These are phyloP conservation scores for Xylariaceae sp. DNA, from an alignment of 2,329 filamentous ascomycete genomes.

Conservation along the genomic window DNA sequence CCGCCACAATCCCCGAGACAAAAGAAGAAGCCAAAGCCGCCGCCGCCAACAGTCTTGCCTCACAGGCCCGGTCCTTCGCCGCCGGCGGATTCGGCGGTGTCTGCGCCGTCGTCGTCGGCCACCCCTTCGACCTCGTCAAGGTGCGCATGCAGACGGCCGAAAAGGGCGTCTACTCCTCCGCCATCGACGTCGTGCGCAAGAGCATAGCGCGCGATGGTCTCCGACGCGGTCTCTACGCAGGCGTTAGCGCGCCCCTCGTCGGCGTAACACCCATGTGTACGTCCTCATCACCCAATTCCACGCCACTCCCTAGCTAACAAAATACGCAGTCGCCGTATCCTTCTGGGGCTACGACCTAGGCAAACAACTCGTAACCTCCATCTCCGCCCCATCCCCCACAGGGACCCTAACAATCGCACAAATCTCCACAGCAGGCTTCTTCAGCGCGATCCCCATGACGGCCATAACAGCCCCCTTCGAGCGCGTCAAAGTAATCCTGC, in stretches of 20 bases:
- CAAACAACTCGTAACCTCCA: constrained; percentile 73
- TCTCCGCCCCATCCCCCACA: constrained; percentile 60
- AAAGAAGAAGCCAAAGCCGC: constrained; percentile 40
- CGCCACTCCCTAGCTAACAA: no score
- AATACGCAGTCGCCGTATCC: constrained; percentile 53
- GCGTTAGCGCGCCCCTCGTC: constrained; percentile 87
- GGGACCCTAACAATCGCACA: constrained; percentile 77
- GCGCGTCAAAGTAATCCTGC: constrained; percentile 96
- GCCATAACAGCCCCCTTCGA: constrained; percentile 98
- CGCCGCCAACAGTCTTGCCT: constrained; percentile 35
- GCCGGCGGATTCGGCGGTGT: constrained; percentile 91
- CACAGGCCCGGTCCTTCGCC: constrained; percentile 70
- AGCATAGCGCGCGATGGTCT: constrained; percentile 84
- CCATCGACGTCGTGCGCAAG: constrained; percentile 86
- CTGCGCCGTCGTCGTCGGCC: constrained; percentile 88
- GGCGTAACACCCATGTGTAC: constrained; percentile 98
- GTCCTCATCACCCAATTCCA: constrained; percentile 32
- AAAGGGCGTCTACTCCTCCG: constrained; percentile 82
- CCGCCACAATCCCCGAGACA: constrained; percentile 37
- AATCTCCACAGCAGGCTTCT: constrained; percentile 88
- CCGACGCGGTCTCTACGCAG: constrained; percentile 80
- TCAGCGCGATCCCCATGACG: constrained; percentile 96
- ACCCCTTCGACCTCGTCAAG: constrained; percentile 97
- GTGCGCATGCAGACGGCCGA: constrained; percentile 95
- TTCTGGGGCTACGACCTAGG: constrained; percentile 92